Conservation (phyloP, 441 rosid genomes). For the Euphorbia celastroides region DNA sequence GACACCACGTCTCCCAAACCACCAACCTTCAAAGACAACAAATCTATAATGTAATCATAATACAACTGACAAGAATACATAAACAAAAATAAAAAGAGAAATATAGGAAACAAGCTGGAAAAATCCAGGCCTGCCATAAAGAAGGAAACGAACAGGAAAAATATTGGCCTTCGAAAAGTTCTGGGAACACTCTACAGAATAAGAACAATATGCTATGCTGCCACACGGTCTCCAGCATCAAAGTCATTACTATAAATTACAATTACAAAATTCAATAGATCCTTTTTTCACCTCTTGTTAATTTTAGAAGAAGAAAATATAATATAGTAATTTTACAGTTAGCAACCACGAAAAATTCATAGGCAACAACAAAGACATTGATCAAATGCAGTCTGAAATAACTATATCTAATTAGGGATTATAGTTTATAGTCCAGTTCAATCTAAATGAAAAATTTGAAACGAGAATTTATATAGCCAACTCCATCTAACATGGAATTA, state of each 20-base stretch:
- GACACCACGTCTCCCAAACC: slow-evolving; percentile 96
- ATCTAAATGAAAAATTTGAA: not conserved
- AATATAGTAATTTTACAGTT: not conserved
- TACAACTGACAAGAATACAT: not conserved
- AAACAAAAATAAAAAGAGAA: not conserved
- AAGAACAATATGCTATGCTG: not conserved
- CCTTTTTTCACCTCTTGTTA: not conserved
- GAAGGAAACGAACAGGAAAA: not conserved
- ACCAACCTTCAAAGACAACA: slow-evolving; percentile 53
- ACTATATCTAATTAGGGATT: not conserved
- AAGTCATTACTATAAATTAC: not conserved
- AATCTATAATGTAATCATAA: not conserved
- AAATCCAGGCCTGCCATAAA: not conserved
- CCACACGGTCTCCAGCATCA: not conserved
- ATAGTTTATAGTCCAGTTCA: not conserved
- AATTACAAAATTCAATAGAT: not conserved
- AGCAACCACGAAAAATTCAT: not conserved
- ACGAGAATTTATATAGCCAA: too few species aligned
- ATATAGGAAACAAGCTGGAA: not conserved
- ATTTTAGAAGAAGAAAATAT: not conserved
- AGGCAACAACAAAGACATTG: not conserved
- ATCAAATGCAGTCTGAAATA: not conserved
- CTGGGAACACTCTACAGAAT: not conserved
- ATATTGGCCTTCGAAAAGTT: not conserved
- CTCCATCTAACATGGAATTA: too few species aligned